These are phyloP conservation scores for Phytophthora hybrid DNA, from an alignment of 352 stramenopile species.

Conservation along the genomic window DNA sequence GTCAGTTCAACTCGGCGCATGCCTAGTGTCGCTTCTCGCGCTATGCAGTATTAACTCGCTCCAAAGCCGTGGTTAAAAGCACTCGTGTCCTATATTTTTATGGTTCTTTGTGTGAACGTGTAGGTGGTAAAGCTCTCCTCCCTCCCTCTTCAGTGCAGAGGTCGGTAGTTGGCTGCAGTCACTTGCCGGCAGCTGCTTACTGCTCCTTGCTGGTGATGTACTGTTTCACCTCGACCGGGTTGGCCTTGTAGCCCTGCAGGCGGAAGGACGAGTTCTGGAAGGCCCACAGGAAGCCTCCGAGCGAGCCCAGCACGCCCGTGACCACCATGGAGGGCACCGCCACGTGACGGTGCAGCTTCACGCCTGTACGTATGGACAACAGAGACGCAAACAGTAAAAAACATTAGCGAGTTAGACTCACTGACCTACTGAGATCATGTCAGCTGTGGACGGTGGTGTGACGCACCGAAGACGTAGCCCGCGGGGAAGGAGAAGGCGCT, in stretches of 20 bases:
- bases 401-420: slow-evolving; percentile 9
- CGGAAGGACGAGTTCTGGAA: slow-evolving; percentile 87
- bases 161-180: not conserved
- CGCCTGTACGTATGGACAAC: slow-evolving; percentile 29
- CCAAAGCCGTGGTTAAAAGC: slow-evolving; percentile 9
- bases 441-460: not conserved
- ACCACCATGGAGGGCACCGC: slow-evolving; percentile 78
- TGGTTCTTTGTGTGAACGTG: slow-evolving; percentile 34
- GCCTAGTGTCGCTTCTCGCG: no score
- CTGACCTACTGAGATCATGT: not conserved
- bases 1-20: no score
- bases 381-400: not conserved
- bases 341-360: slow-evolving; percentile 70
- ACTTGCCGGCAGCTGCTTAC: slow-evolving; percentile 5
- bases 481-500: slow-evolving; percentile 74
- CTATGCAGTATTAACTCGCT: no score
- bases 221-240: slow-evolving; percentile 66
- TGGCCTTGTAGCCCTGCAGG: slow-evolving; percentile 78
- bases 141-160: not conserved
- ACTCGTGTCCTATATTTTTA: slow-evolving; percentile 40
- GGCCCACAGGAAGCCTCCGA: slow-evolving; percentile 81
- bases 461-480: slow-evolving; percentile 83
- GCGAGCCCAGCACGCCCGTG: slow-evolving; percentile 75
- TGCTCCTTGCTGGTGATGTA: slow-evolving; percentile 63
- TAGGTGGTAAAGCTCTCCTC: slow-evolving; percentile 26